Evolutionary conservation across 805 yeast species (phyloP).

Genomic region (Starmerella davenportii): DNA sequence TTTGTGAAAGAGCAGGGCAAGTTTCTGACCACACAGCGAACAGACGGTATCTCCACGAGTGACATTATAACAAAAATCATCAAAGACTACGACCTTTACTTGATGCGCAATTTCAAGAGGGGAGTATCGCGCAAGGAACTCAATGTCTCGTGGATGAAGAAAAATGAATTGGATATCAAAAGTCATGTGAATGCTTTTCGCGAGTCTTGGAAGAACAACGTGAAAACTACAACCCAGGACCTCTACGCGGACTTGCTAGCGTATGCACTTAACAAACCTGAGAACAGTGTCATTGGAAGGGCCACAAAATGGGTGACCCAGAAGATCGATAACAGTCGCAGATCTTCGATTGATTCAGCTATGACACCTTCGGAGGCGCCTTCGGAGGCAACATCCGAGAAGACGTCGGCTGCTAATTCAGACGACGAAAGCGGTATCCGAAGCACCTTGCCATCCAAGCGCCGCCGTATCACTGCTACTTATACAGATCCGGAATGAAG

Average conservation of each 20-base stretch:
- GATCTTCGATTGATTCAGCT: constrained; percentile 8
- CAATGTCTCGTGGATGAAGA: constrained; percentile 93
- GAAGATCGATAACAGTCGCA: constrained; percentile 13
- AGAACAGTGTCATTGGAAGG: constrained; percentile 17
- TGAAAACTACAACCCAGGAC: constrained; percentile 55
- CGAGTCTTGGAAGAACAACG: constrained; percentile 61
- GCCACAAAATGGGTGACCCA: constrained; percentile 23
- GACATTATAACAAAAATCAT: constrained; percentile 91
- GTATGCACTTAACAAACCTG: constrained; percentile 14
- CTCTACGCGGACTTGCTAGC: constrained; percentile 55
- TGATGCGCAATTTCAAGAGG: constrained; percentile 92
- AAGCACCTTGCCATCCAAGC: background rate
- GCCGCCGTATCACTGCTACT: background rate
- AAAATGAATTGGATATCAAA: constrained; percentile 85
- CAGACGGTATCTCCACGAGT: constrained; percentile 89
- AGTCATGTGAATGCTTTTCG: constrained; percentile 80
- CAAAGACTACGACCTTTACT: constrained; percentile 86
- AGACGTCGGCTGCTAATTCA: background rate
- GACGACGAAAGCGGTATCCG: background rate
- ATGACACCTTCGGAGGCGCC: too few relatives aligned
- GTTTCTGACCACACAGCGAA: constrained; percentile 87
- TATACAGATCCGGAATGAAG: constrained; percentile 29
- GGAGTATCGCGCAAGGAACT: constrained; percentile 94
- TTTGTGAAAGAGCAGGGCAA: constrained; percentile 82
- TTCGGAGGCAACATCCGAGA: background rate